Conservation (phyloP, 2,329 filamentous ascomycete genomes). For the Nothomitra cinnamomea region DNA sequence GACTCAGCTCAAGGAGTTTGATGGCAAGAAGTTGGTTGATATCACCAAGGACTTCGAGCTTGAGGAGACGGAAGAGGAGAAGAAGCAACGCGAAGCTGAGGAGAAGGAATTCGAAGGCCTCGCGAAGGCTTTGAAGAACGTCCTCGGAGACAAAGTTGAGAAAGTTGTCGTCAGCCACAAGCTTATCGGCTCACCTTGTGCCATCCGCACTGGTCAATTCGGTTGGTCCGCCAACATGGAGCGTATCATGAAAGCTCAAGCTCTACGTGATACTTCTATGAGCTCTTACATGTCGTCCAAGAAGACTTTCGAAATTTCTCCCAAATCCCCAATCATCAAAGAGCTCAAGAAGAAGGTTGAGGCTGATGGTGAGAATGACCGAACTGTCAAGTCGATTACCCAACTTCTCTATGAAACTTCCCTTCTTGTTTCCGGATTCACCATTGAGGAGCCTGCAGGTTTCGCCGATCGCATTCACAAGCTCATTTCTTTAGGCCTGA, state of each 20-base stretch:
- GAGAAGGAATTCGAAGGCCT: constrained; percentile 96
- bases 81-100: constrained; percentile 83
- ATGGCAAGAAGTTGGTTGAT: constrained; percentile 99
- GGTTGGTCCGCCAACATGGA: constrained; percentile 99
- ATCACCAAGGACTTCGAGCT: constrained; percentile 99
- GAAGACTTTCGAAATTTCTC: constrained; percentile 99
- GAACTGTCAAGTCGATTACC: constrained; percentile 97
- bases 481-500: constrained; percentile 92
- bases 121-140: constrained; percentile 96
- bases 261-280: constrained; percentile 99
- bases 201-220: constrained; percentile 98
- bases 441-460: constrained; percentile 93
- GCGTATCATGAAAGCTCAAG: constrained; percentile 99
- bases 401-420: constrained; percentile 98
- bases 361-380: constrained; percentile 92
- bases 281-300: constrained; percentile 99
- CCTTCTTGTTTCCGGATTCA: constrained; percentile 96
- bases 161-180: constrained; percentile 99
- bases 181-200: constrained; percentile 83
- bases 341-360: constrained; percentile 99
- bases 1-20: constrained; percentile 99
- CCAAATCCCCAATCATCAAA: constrained; percentile 92
- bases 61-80: constrained; percentile 99
- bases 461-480: constrained; percentile 99
- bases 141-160: constrained; percentile 98